A percentile compares a stretch with the other conserved stretches of the same genome.
Evolutionary conservation across 2,329 filamentous ascomycete genomes (phyloP).

Genomic region (Zymoseptoria tritici): DNA sequence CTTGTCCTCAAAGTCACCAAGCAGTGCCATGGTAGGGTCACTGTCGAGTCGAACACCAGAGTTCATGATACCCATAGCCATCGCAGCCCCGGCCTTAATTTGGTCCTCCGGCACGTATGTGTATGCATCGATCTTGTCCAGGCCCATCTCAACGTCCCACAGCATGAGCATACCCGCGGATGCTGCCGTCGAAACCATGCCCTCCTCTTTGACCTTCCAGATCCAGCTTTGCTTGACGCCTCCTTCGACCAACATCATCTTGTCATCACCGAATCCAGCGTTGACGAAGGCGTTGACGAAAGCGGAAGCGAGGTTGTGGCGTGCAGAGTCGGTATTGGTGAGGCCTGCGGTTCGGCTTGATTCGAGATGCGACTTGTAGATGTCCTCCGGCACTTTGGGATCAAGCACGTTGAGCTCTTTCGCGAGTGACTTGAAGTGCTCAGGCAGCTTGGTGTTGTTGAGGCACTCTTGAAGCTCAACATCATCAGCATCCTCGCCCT

Average conservation of each 20-base stretch:
- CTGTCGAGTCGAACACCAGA: constrained; percentile 83
- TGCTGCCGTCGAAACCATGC: constrained; percentile 93
- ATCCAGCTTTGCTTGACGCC: constrained; percentile 85
- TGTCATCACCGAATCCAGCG: constrained; percentile 89
- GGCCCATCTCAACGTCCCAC: constrained; percentile 86
- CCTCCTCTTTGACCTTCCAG: constrained; percentile 98
- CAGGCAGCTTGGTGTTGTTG: constrained; percentile 78
- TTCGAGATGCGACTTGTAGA: constrained; percentile 98
- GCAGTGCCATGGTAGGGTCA: constrained; percentile 80
- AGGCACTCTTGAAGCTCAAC: constrained; percentile 72
- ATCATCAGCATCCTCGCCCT: constrained; percentile 60
- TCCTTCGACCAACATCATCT: constrained; percentile 90
- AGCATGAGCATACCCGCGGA: constrained; percentile 85
- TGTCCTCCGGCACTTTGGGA: constrained; percentile 94
- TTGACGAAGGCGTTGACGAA: constrained; percentile 98
- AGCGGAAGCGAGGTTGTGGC: constrained; percentile 89
- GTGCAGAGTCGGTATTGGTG: constrained; percentile 89
- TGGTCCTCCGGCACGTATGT: constrained; percentile 75
- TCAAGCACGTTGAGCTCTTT: constrained; percentile 97
- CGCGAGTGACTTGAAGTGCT: constrained; percentile 87
- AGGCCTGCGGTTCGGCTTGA: constrained; percentile 86
- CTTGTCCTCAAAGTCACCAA: constrained; percentile 74
- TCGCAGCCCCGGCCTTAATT: constrained; percentile 83
- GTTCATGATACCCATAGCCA: constrained; percentile 93
- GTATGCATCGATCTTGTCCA: constrained; percentile 92